Evolutionary conservation across 1,284 basidiomycete species (phyloP), one percentile per base, ranked within the genome.

Genomic region (Leucoagaricus sp.): DNA sequence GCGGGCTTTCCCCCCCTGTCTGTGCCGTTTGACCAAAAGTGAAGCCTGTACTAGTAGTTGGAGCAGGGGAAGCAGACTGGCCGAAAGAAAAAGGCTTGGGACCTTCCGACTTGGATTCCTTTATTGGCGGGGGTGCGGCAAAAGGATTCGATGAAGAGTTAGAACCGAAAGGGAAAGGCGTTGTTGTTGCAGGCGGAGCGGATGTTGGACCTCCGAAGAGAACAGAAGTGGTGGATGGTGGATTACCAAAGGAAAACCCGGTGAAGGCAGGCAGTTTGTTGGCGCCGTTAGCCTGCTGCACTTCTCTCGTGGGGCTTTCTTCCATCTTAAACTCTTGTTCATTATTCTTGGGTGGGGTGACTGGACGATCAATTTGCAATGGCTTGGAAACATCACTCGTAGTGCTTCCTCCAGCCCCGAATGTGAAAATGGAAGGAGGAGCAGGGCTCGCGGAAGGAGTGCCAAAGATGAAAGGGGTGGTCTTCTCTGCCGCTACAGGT

Each of bases 251-350:
- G 0, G 79, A 69, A 58, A 84, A 85, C 23, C 66, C 67, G 46
- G 65, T 71, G n/a, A 76, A 65, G 1, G 71, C 72, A 17, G n/a
- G n/a, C n/a, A 74, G 75, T 62, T 71, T 66, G 64, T 72, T 61
- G 64, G 55, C 67, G 58, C 67, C 70, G 60, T 74, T 78, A 13
- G 64, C 54, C 53, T 73, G 67, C 56, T 72, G 73, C 52, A 76
- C 64, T 21, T 84, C 85, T 57, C 86, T 75, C 3, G 77, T 81
- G 1, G 86, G 86, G 60, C 86, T 88, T 68, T 88, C 86, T 46
- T 88, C 86, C 86, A 88, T 88, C 47, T 71, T 79, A 63, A 85
- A 79, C 60, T 85, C 86, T 53, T 81, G 76, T 46, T 80, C 81
- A 46, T 70, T 72, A 51, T 68, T 73, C 64, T 78, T 83, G 1